Percentiles rank a stretch among this genome's conserved stretches.
Conservation (phyloP, 805 yeast species). For the Metschnikowia vanudenii region DNA sequence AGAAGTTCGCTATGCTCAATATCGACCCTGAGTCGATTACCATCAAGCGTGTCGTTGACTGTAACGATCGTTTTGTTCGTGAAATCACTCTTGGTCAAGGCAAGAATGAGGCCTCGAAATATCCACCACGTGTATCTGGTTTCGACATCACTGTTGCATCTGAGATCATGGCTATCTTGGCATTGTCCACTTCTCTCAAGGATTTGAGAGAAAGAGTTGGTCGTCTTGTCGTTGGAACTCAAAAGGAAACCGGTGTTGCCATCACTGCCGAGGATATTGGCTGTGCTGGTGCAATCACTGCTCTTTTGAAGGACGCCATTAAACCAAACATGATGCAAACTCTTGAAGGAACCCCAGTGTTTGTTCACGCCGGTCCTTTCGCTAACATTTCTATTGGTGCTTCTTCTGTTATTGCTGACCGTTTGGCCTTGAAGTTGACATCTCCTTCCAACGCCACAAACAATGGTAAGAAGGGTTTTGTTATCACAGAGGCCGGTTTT, state of each 20-base stretch:
- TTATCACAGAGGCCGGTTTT: slow-evolving; percentile 96
- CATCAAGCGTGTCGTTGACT: slow-evolving; percentile 90
- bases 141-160: slow-evolving; percentile 96
- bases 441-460: slow-evolving; percentile 45
- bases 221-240: slow-evolving; percentile 83
- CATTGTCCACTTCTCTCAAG: slow-evolving; percentile 70
- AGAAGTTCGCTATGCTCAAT: slow-evolving; percentile 75
- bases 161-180: slow-evolving; percentile 94
- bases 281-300: slow-evolving; percentile 93
- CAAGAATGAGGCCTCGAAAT: slow-evolving; percentile 78
- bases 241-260: slow-evolving; percentile 66
- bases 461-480: slow-evolving; percentile 66
- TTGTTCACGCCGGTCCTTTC: slow-evolving; percentile 97
- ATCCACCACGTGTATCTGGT: slow-evolving; percentile 80
- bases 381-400: slow-evolving; percentile 98
- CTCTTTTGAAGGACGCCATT: slow-evolving; percentile 91
- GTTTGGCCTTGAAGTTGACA: slow-evolving; percentile 86
- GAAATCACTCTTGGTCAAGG: slow-evolving; percentile 89
- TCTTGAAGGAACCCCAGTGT: slow-evolving; percentile 94
- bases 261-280: slow-evolving; percentile 94
- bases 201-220: slow-evolving; percentile 91
- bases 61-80: slow-evolving; percentile 88
- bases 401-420: slow-evolving; percentile 89
- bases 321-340: slow-evolving; percentile 98
- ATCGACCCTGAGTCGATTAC: slow-evolving; percentile 89